Base-by-base conservation (phyloP, 257 asterid genomes). In the Voacanga thouarsii region DNA sequence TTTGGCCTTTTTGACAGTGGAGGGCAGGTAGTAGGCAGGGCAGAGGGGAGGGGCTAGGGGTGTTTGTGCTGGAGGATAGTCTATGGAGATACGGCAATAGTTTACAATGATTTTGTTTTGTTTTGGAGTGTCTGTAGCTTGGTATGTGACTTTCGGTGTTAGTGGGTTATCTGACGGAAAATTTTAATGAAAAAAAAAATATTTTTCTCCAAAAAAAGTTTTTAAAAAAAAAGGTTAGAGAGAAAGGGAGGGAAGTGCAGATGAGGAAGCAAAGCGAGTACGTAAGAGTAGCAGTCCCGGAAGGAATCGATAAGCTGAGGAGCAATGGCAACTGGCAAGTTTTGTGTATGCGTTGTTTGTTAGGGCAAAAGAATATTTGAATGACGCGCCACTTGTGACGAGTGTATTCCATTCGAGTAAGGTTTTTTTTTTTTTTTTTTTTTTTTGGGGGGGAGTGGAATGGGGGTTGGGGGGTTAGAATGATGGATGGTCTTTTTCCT, bases 221-320 rank as follows among this genome's bases (percentile, higher is more conserved):
- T n/a, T 1, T 8, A 0, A 10, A 19, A 51, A n/a, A 51, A 50
- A 23, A 19, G 28, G 49, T 57, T 64, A 5, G 30, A n/a, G 80
- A 23, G 61, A 14, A 49, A 51, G 21, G 57, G 5, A 51, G 57
- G 5, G 26, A 7, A 66, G 84, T n/a, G n/a, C n/a, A 82, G 77
- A 41, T 77, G 83, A 53, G 76, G 83, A 86, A 86, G 92, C 86
- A 85, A 89, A 78, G 84, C 45, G 85, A 75, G 79, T 50, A 43
- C 24, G 82, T 79, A 39, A 39, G 83, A 89, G 97, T 90, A 86
- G 82, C 55, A 64, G 39, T 59, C 73, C 91, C 87, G 97, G 82
- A 91, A 91, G 84, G 97, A 89, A 91, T 93, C 96, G 50, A 71
- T 50, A 43, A 21, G 33, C n/a, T 39, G 50, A 47, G 9, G 72